Evolutionary conservation across 1,284 basidiomycete genomes (phyloP).

Genomic region (Athelia sp.): DNA sequence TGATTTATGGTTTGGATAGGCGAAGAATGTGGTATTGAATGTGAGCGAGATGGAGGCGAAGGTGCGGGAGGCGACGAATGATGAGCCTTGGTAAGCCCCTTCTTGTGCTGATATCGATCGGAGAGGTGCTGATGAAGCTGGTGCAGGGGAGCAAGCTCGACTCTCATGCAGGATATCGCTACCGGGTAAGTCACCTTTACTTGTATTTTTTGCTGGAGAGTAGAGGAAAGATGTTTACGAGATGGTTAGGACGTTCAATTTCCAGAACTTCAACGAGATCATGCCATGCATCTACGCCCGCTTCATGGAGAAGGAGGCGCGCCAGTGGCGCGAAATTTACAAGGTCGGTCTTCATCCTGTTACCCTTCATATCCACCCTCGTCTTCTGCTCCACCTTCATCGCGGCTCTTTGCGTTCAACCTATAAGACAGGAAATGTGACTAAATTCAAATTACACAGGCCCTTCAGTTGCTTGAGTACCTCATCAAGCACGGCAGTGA

Average conservation of each 20-base stretch:
- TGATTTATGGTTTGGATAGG: slow-evolving; percentile 37
- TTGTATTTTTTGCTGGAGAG: slow-evolving; percentile 2
- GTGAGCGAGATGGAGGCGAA: slow-evolving; percentile 97
- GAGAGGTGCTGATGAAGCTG: not conserved
- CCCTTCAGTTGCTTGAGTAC: slow-evolving; percentile 93
- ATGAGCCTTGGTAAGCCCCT: slow-evolving; percentile 85
- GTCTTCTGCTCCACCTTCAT: too few relatives aligned
- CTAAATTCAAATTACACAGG: slow-evolving; percentile 35
- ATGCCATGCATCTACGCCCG: slow-evolving; percentile 97
- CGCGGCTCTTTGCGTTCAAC: slow-evolving; percentile 5
- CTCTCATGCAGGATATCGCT: slow-evolving; percentile 98
- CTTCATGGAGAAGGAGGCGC: slow-evolving; percentile 97
- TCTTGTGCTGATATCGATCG: not conserved
- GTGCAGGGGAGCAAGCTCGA: slow-evolving; percentile 92
- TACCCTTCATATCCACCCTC: not conserved
- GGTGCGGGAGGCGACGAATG: slow-evolving; percentile 95
- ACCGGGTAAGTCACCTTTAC: slow-evolving; percentile 63
- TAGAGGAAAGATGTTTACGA: slow-evolving; percentile 2
- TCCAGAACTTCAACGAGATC: slow-evolving; percentile 98
- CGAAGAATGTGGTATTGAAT: slow-evolving; percentile 90
- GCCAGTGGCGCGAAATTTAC: slow-evolving; percentile 99
- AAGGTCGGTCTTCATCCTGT: slow-evolving; percentile 51
- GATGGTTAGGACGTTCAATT: slow-evolving; percentile 77
- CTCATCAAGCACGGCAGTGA: slow-evolving; percentile 98
- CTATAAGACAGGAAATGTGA: too few relatives aligned